Evolutionary conservation across 139 green algal genomes (phyloP).

Genomic region (Chlamydomonas schloesseri): DNA sequence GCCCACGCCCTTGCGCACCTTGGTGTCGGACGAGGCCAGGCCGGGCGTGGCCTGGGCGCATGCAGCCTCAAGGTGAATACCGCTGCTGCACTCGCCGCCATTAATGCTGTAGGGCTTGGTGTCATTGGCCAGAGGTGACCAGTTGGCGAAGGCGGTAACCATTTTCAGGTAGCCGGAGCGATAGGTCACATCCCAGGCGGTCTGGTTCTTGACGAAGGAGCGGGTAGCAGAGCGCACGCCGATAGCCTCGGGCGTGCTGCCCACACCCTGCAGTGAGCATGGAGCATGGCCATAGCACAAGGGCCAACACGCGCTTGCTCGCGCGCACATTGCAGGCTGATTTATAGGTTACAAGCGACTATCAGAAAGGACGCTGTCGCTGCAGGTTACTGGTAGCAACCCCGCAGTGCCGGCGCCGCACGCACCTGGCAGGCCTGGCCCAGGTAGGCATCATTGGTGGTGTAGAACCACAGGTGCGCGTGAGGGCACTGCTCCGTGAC

Average conservation of each 20-base stretch:
- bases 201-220: neutral
- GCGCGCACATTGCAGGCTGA: too few species aligned
- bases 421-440: conserved; percentile 3
- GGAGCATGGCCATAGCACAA: too few species aligned
- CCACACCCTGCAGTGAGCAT: neutral
- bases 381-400: too few species aligned
- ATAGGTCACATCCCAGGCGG: neutral
- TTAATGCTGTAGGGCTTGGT: neutral
- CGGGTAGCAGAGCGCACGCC: neutral
- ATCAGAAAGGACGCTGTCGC: too few species aligned
- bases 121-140: neutral
- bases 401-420: too few species aligned
- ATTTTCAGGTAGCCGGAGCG: conserved; percentile 19
- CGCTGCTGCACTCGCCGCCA: conserved; percentile 1
- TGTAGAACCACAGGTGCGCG: neutral
- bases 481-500: neutral
- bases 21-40: neutral
- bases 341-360: too few species aligned
- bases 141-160: conserved; percentile 1
- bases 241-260: neutral
- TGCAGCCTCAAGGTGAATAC: neutral
- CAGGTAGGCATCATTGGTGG: neutral
- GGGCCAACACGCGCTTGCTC: too few species aligned
- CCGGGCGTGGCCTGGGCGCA: neutral
- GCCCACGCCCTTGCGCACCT: too few species aligned